Percentiles rank a stretch among this genome's conserved stretches.
Evolutionary conservation across 768 basidiomycete genomes (phyloP).

Genomic region (Termitomyces sp.): DNA sequence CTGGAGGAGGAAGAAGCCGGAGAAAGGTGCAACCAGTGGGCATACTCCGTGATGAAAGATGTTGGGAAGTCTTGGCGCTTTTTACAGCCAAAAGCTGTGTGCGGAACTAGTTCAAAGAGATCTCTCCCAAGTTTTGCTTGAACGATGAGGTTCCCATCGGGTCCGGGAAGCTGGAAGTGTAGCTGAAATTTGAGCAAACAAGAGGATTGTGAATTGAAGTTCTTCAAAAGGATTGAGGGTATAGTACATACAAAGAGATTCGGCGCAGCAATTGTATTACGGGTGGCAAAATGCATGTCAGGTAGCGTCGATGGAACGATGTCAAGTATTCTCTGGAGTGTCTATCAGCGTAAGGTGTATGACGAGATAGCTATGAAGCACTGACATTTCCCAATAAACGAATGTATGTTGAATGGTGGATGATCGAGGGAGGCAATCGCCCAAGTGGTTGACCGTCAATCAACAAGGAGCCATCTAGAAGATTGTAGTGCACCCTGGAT

Average conservation of each 20-base stretch:
- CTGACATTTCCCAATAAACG: slow-evolving; percentile 35
- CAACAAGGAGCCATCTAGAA: slow-evolving; percentile 37
- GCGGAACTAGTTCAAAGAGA: slow-evolving; percentile 34
- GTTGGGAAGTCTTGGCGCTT: slow-evolving; percentile 25
- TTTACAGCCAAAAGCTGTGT: slow-evolving; percentile 13
- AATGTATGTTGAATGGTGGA: slow-evolving; percentile 28
- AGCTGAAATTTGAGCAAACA: slow-evolving; percentile 20
- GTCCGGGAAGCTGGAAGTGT: slow-evolving; percentile 23
- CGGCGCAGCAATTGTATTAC: background rate
- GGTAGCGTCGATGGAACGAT: slow-evolving; percentile 7
- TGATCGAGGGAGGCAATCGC: slow-evolving; percentile 32
- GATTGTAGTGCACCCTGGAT: slow-evolving; percentile 32
- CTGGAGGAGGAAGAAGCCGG: slow-evolving; percentile 3
- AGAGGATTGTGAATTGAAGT: background rate
- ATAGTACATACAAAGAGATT: slow-evolving; percentile 14
- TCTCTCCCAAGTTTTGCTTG: slow-evolving; percentile 19
- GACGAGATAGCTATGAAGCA: background rate
- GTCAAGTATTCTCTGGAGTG: slow-evolving; percentile 6
- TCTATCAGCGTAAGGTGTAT: slow-evolving; percentile 10
- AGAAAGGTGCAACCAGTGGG: slow-evolving; percentile 32
- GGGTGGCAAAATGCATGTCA: slow-evolving; percentile 11
- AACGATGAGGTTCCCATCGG: slow-evolving; percentile 25
- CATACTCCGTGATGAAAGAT: slow-evolving; percentile 24
- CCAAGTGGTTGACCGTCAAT: slow-evolving; percentile 39
- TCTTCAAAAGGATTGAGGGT: slow-evolving; percentile 11